Evolutionary conservation across 2,329 filamentous ascomycete species (phyloP).

Genomic region (Microdochium trichocladiopsis): DNA sequence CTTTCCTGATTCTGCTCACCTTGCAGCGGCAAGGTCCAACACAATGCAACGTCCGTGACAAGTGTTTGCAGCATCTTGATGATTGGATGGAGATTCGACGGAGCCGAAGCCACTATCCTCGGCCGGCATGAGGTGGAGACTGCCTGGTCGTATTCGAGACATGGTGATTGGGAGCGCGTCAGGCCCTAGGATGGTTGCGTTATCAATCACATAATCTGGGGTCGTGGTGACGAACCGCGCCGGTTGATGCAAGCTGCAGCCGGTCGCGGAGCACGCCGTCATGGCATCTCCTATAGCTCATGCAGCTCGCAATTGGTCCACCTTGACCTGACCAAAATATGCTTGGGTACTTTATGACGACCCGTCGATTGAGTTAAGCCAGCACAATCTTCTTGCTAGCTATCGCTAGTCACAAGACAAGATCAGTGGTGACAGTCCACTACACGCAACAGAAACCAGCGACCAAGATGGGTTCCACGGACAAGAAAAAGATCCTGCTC

Average conservation of each 20-base stretch:
- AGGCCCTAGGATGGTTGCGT: background rate
- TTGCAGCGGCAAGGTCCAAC: background rate
- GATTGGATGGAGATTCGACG: conserved; percentile 2
- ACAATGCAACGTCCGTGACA: no score
- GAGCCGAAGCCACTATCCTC: conserved; percentile 2
- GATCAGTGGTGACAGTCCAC: no score
- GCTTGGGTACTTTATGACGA: no score
- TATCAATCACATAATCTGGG: background rate
- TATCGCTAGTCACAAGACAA: no score
- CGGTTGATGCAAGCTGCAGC: no score
- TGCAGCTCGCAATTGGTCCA: no score
- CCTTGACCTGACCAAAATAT: no score
- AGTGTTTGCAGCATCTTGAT: no score
- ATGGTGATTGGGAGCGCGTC: background rate
- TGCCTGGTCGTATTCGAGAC: no score
- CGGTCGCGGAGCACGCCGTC: background rate
- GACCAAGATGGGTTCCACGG: background rate
- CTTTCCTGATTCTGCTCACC: background rate
- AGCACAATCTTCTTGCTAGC: no score
- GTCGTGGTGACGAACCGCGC: background rate
- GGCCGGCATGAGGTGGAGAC: background rate
- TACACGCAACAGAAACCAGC: background rate
- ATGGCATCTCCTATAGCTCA: no score
- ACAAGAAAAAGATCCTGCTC: conserved; percentile 49
- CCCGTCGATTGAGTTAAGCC: no score